These are phyloP conservation scores for Paracorniculantispora psalliotae DNA, from an alignment of 2,329 filamentous ascomycete genomes.

Conservation along the genomic window DNA sequence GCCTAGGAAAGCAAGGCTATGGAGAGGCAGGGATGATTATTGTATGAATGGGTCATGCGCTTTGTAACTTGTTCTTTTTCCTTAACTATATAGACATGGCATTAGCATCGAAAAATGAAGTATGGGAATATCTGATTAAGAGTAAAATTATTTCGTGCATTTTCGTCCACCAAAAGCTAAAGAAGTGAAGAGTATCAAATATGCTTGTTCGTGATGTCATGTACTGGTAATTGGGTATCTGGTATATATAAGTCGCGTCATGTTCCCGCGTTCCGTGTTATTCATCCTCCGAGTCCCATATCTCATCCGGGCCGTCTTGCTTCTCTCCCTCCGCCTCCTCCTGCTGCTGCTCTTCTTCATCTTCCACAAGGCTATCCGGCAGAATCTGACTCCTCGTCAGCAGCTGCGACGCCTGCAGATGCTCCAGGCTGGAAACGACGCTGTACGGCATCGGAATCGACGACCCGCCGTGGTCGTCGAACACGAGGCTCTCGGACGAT, in stretches of 20 bases:
- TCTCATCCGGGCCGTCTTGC: constrained; percentile 23
- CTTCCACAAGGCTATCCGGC: constrained; percentile 40
- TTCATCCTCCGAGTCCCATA: constrained; percentile 34
- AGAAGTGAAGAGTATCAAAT: not conserved
- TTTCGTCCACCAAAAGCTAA: not conserved
- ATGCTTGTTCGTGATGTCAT: not conserved
- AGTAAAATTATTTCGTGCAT: not conserved
- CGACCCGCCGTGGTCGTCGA: constrained; percentile 23
- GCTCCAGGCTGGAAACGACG: not conserved
- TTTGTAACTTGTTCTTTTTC: not conserved
- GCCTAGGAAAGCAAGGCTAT: too few species aligned
- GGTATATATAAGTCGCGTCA: not conserved
- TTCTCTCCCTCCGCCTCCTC: too few species aligned
- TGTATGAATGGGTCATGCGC: constrained; percentile 1
- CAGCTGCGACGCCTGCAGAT: constrained; percentile 38
- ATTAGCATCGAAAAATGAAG: constrained; percentile 8
- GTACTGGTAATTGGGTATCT: too few species aligned
- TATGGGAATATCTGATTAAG: not conserved
- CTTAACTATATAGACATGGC: constrained; percentile 4
- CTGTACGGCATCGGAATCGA: constrained; percentile 14
- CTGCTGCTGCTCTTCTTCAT: constrained; percentile 21
- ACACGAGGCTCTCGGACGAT: constrained; percentile 16
- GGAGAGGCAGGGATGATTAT: not conserved
- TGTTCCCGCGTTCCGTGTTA: not conserved
- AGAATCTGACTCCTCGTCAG: constrained; percentile 49